Conservation (phyloP, 2,329 filamentous ascomycete species). For the Botrytis fragariae region DNA sequence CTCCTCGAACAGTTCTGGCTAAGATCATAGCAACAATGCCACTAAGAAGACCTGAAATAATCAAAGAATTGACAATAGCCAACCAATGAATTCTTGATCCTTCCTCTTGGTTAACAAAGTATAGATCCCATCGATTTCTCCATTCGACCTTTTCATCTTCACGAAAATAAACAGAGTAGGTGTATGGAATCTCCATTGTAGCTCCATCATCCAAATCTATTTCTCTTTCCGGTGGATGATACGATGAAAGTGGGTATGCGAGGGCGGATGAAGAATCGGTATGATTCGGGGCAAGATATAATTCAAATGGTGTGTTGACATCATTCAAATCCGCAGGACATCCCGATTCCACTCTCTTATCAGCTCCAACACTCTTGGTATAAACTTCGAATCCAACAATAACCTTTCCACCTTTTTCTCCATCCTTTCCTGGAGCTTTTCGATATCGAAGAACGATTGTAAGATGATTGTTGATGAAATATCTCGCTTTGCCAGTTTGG, state of each 20-base stretch:
- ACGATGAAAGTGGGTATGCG: constrained; percentile 58
- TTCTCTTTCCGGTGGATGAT: constrained; percentile 52
- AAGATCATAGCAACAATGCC: constrained; percentile 79
- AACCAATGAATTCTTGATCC: constrained; percentile 82
- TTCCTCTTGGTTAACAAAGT: constrained; percentile 85
- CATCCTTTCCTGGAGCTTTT: constrained; percentile 64
- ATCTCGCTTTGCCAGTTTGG: constrained; percentile 57
- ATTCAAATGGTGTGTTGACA: constrained; percentile 63
- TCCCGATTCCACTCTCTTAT: constrained; percentile 58
- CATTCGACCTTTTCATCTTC: constrained; percentile 80
- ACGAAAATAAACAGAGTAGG: constrained; percentile 87
- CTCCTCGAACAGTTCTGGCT: constrained; percentile 71
- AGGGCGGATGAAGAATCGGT: constrained; percentile 47
- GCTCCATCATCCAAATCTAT: constrained; percentile 61
- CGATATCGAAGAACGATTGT: constrained; percentile 81
- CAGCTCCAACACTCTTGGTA: constrained; percentile 72
- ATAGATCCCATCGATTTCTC: constrained; percentile 82
- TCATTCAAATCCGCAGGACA: constrained; percentile 67
- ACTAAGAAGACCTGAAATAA: constrained; percentile 76
- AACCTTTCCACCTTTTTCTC: constrained; percentile 70
- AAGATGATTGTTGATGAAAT: constrained; percentile 84
- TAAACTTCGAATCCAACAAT: constrained; percentile 90
- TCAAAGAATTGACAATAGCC: constrained; percentile 81
- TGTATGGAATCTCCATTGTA: constrained; percentile 73
- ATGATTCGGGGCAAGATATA: constrained; percentile 63